Evolutionary conservation across 1,139 yeast species (phyloP).

Genomic region (Wickerhamiella pararugosa): DNA sequence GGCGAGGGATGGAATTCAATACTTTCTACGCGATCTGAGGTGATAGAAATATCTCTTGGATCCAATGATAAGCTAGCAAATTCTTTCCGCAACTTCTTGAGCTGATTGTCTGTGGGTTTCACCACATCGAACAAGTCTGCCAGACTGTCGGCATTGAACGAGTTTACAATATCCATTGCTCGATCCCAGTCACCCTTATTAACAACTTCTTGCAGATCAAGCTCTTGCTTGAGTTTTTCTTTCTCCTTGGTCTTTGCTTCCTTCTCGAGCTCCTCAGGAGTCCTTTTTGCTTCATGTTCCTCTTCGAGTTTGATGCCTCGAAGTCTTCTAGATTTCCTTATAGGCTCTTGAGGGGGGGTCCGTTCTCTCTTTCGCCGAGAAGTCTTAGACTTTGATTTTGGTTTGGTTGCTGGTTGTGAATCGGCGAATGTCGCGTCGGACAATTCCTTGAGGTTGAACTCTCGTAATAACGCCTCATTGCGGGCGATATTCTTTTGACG

Average conservation of each 20-base stretch:
- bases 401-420: constrained; percentile 20
- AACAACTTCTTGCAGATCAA: constrained; percentile 21
- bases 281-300: constrained; percentile 15
- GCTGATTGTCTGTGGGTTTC: constrained; percentile 24
- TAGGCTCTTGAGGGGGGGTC: constrained; percentile 14
- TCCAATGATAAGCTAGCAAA: constrained; percentile 51
- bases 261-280: constrained; percentile 11
- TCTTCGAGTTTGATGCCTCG: constrained; percentile 23
- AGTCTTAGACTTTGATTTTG: constrained; percentile 15
- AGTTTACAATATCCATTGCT: constrained; percentile 24
- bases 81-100: constrained; percentile 34
- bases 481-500: constrained; percentile 18
- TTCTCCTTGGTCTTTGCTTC: constrained; percentile 25
- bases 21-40: constrained; percentile 59
- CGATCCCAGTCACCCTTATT: constrained; percentile 25
- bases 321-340: constrained; percentile 24
- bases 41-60: constrained; percentile 59
- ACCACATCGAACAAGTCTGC: constrained; percentile 63
- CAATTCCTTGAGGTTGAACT: constrained; percentile 21
- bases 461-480: constrained; percentile 19
- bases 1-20: constrained; percentile 62
- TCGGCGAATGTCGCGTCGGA: constrained; percentile 18
- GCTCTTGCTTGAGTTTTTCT: constrained; percentile 23
- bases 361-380: constrained; percentile 6
- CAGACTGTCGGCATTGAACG: constrained; percentile 39